Evolutionary conservation across 83 land plant species (phyloP), one percentile per base, ranked within the genome.

Genomic region (Picea abies): DNA sequence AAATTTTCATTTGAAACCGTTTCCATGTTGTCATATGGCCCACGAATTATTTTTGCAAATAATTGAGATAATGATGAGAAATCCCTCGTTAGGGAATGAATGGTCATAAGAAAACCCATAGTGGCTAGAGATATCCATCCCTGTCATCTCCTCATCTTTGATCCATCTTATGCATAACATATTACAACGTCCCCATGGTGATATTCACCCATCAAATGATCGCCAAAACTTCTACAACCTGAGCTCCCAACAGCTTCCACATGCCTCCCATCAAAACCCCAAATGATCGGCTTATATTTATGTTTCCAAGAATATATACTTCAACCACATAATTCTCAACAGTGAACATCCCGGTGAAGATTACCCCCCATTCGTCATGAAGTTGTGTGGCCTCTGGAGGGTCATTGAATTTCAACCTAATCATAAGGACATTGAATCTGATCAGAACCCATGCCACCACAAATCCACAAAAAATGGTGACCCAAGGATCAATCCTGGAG

Each of bases 311-410:
- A 0, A 41, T 35, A 79, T 90, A 92, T 44, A 84, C 83, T 26
- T 92, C 80, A 14, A 73, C 22, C 76, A 93, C 88, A 65, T 80
- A 87, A 37, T 86, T 86, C 80, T 91, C 84, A 63, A 85, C 85
- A 5, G 96, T 94, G 67, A 93, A 93, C 56, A 95, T 63, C 5
- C 96, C 95, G 0, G 90, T 90, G 83, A 94, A 95, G 2, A 95
- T 49, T 26, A 95, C 91, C 4, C 96, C 96, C 41, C 96, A 93
- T 23, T 94, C 97, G 1, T 94, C 97, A 68, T 95, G 96, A 63
- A 93, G 58, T 72, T 91, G 96, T 0, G 95, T 84, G 26, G 95
- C 96, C 80, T 94, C 95, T 20, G 93, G 81, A 19, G 97, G 97
- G 83, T 93, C 97, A 37, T 95, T 96, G 32, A 85, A 90, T 32